phyloP scores from a whole-genome alignment of 257 asterid genomes.

The Solanum sejunctum region DNA sequence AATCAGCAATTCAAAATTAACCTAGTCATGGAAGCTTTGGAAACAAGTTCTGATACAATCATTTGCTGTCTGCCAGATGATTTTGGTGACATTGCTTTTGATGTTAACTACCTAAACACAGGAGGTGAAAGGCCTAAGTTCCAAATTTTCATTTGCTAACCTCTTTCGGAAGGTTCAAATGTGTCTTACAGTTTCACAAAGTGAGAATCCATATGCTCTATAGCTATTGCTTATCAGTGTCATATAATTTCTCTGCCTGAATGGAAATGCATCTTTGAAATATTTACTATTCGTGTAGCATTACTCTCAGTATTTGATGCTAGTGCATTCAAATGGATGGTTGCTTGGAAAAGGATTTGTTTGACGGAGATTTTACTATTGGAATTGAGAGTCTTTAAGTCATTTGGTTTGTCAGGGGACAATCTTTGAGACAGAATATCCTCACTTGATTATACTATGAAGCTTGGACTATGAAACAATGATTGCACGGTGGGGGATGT shows the following conservation, averaged over 20 bases:
- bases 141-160: slow-evolving; percentile 69
- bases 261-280: neutral
- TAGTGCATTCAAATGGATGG: neutral
- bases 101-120: slow-evolving; percentile 78
- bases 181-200: neutral
- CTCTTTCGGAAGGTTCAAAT: slow-evolving; percentile 8
- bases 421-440: neutral
- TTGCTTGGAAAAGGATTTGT: neutral
- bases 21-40: neutral
- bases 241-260: neutral
- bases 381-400: neutral
- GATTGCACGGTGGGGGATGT: neutral
- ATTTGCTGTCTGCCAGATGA: slow-evolving; percentile 38
- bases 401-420: neutral
- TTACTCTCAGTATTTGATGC: neutral
- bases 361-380: neutral
- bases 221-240: neutral
- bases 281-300: neutral
- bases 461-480: neutral
- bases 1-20: neutral
- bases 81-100: slow-evolving; percentile 70
- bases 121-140: slow-evolving; percentile 43
- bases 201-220: neutral
- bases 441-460: neutral
- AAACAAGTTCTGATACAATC: neutral